Conservation (phyloP, 805 yeast species). For the Lachancea dasiensis region DNA sequence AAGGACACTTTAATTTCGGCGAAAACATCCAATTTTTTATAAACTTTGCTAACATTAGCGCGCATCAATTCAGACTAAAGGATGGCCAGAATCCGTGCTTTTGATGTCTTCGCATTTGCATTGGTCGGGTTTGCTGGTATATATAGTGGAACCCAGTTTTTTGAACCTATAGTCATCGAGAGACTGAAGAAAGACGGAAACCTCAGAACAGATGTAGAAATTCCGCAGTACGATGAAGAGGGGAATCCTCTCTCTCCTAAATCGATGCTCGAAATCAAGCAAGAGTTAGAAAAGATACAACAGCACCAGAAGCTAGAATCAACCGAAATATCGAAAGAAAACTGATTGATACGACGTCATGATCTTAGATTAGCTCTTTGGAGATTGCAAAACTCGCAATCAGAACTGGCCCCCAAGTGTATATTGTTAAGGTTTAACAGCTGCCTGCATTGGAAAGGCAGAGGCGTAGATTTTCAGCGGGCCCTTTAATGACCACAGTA, state of each 20-base stretch:
- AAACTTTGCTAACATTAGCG: too few relatives aligned
- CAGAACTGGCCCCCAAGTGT: too few relatives aligned
- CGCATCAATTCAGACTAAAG: background rate
- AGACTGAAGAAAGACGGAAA: constrained; percentile 60
- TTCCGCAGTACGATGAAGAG: constrained; percentile 47
- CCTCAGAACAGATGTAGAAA: constrained; percentile 51
- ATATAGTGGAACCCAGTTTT: constrained; percentile 51
- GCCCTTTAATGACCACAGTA: too few relatives aligned
- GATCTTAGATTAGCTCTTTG: too few relatives aligned
- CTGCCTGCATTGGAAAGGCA: too few relatives aligned
- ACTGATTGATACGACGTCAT: too few relatives aligned
- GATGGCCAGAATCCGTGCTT: constrained; percentile 30
- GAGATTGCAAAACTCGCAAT: too few relatives aligned
- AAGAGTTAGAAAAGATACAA: constrained; percentile 16
- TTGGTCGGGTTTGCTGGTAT: constrained; percentile 36
- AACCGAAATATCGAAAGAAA: constrained; percentile 2
- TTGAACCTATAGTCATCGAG: constrained; percentile 68
- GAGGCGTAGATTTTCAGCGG: too few relatives aligned
- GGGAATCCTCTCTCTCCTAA: constrained; percentile 34
- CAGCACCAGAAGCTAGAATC: constrained; percentile 11
- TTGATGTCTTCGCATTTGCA: constrained; percentile 23
- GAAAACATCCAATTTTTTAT: background rate
- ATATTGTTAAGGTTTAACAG: too few relatives aligned
- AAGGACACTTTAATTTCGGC: background rate
- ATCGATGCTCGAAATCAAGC: constrained; percentile 15